Percentiles rank a stretch among this genome's conserved stretches.
Conservation (phyloP, 225 moss, liverwort and hornwort species). For the Antitrichia curtipendula region DNA sequence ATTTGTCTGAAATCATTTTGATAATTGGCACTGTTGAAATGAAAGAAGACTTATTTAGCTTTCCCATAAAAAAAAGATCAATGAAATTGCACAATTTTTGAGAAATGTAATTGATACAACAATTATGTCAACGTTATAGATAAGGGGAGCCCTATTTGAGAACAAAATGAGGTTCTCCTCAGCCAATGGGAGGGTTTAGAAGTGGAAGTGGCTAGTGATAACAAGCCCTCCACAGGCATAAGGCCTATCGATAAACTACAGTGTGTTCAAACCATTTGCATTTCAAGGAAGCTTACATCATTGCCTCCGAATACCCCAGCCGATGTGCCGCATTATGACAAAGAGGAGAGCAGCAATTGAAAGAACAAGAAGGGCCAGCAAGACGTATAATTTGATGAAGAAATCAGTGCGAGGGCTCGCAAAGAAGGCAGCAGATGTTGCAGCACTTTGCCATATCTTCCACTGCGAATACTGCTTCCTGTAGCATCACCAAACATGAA, state of each 20-base stretch:
- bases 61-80: too few species aligned
- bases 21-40: too few species aligned
- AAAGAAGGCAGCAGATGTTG: slow-evolving; percentile 82
- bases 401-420: slow-evolving; percentile 54
- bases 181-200: not conserved
- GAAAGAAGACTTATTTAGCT: too few species aligned
- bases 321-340: slow-evolving; percentile 24
- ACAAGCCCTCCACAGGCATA: not conserved
- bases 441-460: slow-evolving; percentile 95
- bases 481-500: not conserved
- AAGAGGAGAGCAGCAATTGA: slow-evolving; percentile 53
- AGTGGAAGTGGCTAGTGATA: not conserved
- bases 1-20: too few species aligned
- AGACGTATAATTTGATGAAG: slow-evolving; percentile 36
- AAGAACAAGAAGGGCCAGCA: slow-evolving; percentile 49
- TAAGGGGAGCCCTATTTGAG: not conserved
- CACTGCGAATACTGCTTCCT: slow-evolving; percentile 96
- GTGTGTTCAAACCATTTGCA: not conserved
- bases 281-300: not conserved
- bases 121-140: not conserved
- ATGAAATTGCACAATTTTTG: too few species aligned
- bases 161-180: not conserved
- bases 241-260: not conserved
- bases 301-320: not conserved
- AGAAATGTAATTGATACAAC: not conserved